Conservation (phyloP, 148 eudicot genomes). For the Dianthus caryophyllus region DNA sequence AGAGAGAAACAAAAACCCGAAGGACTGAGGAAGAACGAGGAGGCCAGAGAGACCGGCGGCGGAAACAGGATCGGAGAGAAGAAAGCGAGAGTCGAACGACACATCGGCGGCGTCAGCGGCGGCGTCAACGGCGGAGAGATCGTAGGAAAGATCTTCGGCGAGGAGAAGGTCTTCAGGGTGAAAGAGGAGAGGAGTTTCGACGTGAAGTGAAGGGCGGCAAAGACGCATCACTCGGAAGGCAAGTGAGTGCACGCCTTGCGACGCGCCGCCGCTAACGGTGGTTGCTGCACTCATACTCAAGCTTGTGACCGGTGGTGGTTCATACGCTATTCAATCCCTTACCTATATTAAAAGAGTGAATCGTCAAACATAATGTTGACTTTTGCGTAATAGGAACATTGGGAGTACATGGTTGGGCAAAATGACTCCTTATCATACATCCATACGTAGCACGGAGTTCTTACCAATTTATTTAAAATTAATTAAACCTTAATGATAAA, state of each 20-base stretch:
- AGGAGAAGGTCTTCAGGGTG: slow-evolving; percentile 73
- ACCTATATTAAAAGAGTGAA: no score
- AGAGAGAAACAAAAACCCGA: slow-evolving; percentile 43
- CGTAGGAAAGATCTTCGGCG: slow-evolving; percentile 77
- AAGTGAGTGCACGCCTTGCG: slow-evolving; percentile 55
- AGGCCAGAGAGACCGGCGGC: slow-evolving; percentile 85
- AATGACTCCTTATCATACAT: no score
- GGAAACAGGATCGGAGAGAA: slow-evolving; percentile 48
- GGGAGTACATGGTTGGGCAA: no score
- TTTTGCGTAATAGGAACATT: no score
- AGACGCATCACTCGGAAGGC: slow-evolving; percentile 95
- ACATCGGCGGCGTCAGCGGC: slow-evolving; percentile 37
- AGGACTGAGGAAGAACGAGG: slow-evolving; percentile 92
- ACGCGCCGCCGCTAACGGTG: slow-evolving; percentile 15
- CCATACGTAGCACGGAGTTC: no score
- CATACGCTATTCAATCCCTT: no score
- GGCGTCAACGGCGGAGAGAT: slow-evolving; percentile 37
- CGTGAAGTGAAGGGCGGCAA: slow-evolving; percentile 84
- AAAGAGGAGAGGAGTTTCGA: slow-evolving; percentile 72
- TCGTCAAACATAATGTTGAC: no score
- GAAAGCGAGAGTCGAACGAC: slow-evolving; percentile 59
- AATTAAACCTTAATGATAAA: no score
- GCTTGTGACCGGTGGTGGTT: no score
- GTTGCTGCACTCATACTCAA: no score
- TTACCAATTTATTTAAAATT: no score